These are phyloP conservation scores for Pistacia vera DNA, from an alignment of 345 rosid species.

Conservation along the genomic window DNA sequence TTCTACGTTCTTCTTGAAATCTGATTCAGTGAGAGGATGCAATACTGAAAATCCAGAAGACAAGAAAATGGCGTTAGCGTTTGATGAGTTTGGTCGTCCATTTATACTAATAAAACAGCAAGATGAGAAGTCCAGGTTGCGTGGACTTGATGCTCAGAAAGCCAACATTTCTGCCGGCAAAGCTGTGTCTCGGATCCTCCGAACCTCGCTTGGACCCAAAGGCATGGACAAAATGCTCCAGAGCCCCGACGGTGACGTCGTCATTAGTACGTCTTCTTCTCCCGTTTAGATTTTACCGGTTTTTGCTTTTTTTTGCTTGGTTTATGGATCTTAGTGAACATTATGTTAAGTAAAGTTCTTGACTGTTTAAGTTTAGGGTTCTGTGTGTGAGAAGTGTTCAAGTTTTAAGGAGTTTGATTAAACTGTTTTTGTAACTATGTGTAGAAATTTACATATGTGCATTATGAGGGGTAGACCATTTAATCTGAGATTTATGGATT, in stretches of 20 bases:
- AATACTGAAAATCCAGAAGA: not conserved
- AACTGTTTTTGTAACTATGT: not conserved
- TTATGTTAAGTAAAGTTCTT: not conserved
- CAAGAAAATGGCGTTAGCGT: conserved; percentile 79
- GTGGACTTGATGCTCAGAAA: conserved; percentile 94
- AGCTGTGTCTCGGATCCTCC: conserved; percentile 94
- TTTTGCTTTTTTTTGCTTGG: not conserved
- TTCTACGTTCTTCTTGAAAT: conserved; percentile 19
- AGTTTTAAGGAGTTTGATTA: conserved; percentile 1
- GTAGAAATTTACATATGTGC: not conserved
- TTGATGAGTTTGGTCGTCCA: conserved; percentile 94
- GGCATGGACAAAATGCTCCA: conserved; percentile 99
- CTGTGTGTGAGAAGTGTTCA: not conserved
- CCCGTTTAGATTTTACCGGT: not conserved
- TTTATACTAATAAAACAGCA: conserved; percentile 79
- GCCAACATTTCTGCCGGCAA: conserved; percentile 92
- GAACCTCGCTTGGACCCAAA: conserved; percentile 96
- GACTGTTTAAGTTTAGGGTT: not conserved
- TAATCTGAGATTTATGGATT: not conserved
- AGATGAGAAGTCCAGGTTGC: conserved; percentile 72
- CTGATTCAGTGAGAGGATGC: not conserved
- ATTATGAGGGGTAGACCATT: no score
- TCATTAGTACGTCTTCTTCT: conserved; percentile 54
- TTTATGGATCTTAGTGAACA: conserved; percentile 11
- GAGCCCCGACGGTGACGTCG: conserved; percentile 95